Evolutionary conservation across 139 green algal species (phyloP).

Genomic region (Spirogloea muscicola): DNA sequence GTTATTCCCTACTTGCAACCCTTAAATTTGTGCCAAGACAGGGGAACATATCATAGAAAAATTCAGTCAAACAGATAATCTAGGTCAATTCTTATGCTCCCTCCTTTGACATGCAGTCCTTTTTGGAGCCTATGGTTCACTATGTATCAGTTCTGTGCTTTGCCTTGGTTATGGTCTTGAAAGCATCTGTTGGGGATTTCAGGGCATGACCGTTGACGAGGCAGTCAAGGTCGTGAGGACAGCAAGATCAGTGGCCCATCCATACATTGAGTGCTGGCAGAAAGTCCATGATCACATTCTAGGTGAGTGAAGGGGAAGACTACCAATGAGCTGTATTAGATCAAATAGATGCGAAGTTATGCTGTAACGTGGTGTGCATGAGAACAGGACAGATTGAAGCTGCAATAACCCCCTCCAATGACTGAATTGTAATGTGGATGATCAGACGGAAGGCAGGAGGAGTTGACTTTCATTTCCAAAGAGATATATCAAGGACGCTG

Average conservation of each 20-base stretch:
- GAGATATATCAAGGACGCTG: conserved; percentile 39
- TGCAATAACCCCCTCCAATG: neutral
- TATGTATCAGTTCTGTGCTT: neutral
- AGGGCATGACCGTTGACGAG: conserved; percentile 42
- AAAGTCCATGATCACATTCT: conserved; percentile 24
- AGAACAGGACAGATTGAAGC: neutral
- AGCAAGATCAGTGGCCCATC: conserved; percentile 26
- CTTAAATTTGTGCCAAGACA: too few relatives aligned
- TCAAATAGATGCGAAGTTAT: neutral
- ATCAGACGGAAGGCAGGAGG: conserved; percentile 34
- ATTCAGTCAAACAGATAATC: neutral
- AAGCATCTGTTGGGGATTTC: neutral
- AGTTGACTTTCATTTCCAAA: conserved; percentile 33
- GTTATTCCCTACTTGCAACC: too few relatives aligned
- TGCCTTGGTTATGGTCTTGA: neutral
- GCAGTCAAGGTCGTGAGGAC: conserved; percentile 31
- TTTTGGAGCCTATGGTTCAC: neutral
- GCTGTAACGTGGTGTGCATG: neutral
- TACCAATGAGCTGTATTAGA: neutral
- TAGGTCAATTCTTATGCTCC: neutral
- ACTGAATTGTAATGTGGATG: neutral
- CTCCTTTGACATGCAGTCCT: neutral
- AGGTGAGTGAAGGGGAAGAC: conserved; percentile 7
- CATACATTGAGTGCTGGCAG: conserved; percentile 46
- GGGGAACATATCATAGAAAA: too few relatives aligned